Conservation (phyloP, 2,329 filamentous ascomycete genomes). For the Emergomyces orientalis region DNA sequence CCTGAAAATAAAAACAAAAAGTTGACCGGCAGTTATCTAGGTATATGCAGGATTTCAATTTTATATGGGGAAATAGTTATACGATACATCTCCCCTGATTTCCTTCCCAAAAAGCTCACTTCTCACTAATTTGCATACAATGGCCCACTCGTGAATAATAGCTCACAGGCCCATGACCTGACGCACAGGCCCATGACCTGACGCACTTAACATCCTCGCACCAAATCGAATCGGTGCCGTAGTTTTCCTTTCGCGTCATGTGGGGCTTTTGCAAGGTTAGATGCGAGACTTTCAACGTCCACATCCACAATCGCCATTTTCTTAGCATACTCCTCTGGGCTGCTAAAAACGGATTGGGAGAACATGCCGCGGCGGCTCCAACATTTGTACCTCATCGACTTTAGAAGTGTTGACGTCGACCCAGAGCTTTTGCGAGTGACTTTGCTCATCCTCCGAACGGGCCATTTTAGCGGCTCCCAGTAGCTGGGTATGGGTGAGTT, state of each 20-base stretch:
- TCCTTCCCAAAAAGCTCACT: background rate
- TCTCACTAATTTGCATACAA: background rate
- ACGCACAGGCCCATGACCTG: too few relatives aligned
- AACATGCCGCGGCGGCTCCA: background rate
- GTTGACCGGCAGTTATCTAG: background rate
- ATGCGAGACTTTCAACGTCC: background rate
- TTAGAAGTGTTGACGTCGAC: background rate
- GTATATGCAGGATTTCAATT: too few relatives aligned
- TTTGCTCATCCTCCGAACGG: background rate
- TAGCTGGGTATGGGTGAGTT: background rate
- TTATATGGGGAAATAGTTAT: too few relatives aligned
- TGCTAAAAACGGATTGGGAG: background rate
- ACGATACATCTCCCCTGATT: background rate
- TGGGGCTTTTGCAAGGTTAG: background rate
- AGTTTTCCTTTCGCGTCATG: background rate
- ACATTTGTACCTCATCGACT: background rate
- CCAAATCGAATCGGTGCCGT: background rate
- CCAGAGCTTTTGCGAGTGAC: background rate
- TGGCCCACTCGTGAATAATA: background rate
- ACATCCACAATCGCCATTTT: background rate
- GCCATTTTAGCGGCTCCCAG: background rate
- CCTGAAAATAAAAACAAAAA: background rate
- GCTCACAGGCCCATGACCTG: too few relatives aligned
- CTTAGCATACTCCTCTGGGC: background rate
- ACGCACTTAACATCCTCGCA: background rate